Evolutionary conservation across 345 rosid species (phyloP), one percentile per base, ranked within the genome.

Genomic region (Brassica rapa): DNA sequence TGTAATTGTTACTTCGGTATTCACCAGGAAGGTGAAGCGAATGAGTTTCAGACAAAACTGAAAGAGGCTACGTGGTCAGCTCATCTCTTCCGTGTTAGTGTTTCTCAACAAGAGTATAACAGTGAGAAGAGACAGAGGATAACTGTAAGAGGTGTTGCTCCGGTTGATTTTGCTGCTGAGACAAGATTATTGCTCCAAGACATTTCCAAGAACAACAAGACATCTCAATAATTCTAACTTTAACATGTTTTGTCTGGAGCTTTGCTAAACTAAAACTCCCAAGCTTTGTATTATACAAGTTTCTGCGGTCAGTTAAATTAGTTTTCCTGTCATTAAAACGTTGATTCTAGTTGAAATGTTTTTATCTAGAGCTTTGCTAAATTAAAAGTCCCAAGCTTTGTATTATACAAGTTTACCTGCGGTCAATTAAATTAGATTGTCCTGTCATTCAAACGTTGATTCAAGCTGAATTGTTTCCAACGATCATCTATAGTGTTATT

Each of bases 101-200:
- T 90, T 39, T 25, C 92, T 9, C 98, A 87, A 75, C 84, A 88
- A 1, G 98, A 94, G 73, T 92, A 90, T 80, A 94, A 88, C 72
- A 77, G 84, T 32, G 98, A 94, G 83, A 92, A 91, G 88, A 86
- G 91, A 76, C 98, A 89, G 82, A 89, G 98, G 86, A 82, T 92
- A 39, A 91, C 98, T 7, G 89, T 87, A 2, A 92, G 78, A 84
- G 91, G 85, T 29, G 86, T 80, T 55, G 78, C 90, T 70, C 86
- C 93, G 8, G 83, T 94, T 15, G 96, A 92, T 76, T 94, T 85
- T 79, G 87, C 93, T 71, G 91, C 90, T 62, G 98, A 94, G 78
- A 84, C 97, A 43, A 87, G 84, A 66, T 77, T 77, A 80, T 72
- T 92, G 86, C 94, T 94, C 2, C 92, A 89, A 82, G 95, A 92